Conservation (phyloP, 768 basidiomycete genomes). For the Hydnomerulius pinastri region DNA sequence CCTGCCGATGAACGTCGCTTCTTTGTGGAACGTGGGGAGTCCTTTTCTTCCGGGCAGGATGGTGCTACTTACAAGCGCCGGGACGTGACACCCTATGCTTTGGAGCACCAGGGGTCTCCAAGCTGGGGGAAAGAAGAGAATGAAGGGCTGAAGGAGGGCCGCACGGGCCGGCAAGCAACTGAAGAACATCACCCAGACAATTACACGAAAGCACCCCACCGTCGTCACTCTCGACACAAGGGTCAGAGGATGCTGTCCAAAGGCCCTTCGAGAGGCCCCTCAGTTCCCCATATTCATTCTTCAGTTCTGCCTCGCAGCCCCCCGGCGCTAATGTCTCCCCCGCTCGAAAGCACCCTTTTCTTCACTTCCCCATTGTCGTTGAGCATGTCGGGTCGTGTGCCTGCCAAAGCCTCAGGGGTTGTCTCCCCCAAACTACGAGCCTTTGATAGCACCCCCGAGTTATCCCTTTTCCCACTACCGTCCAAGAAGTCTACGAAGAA, state of each 20-base stretch:
- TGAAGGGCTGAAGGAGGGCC: neutral
- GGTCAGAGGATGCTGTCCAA: neutral
- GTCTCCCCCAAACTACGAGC: neutral
- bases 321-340: constrained; percentile 55
- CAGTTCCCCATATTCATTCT: constrained; percentile 30
- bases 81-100: constrained; percentile 12
- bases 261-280: constrained; percentile 10
- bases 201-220: constrained; percentile 20
- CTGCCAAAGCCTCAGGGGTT: neutral
- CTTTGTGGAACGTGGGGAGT: neutral
- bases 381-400: constrained; percentile 11
- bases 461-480: constrained; percentile 21
- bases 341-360: constrained; percentile 56
- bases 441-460: constrained; percentile 10
- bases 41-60: neutral
- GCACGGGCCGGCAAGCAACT: neutral
- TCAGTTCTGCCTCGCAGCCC: constrained; percentile 57
- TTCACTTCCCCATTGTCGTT: constrained; percentile 40
- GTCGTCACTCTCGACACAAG: constrained; percentile 9
- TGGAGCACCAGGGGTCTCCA: neutral
- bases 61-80: neutral
- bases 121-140: neutral
- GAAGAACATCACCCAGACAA: constrained; percentile 7
- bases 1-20: neutral
- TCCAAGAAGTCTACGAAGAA: constrained; percentile 8